Evolutionary conservation across 768 basidiomycete species (phyloP), one percentile per base, ranked within the genome.

Genomic region (Russula sp.): DNA sequence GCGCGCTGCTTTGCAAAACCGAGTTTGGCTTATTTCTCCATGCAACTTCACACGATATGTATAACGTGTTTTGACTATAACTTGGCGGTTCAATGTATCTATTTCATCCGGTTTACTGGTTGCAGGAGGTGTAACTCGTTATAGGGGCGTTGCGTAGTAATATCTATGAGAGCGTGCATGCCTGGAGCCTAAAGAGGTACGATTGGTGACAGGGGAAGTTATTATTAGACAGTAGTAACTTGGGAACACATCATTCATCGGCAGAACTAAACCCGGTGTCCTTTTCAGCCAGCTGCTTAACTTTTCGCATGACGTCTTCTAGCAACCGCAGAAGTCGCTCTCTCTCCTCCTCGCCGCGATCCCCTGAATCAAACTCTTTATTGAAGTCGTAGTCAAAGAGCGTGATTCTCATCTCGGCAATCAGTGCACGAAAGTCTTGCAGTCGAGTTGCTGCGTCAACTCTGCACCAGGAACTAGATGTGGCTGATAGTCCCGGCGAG

Each of bases 241-340:
- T 45, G 32, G 32, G 42, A 53, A 52, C 32, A 57, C 18, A 2
- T 27, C 22, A 27, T 27, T 27, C 22, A 27, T 27, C 16, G 27
- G 39, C 7, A 39, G 6, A 16, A 37, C 7, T 18, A 6, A 49
- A 9, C 27, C 18, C 40, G 32, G 47, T 4, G 27, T 63, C 58
- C 20, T 48, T 32, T 6, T 55, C 27, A 7, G 31, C 40, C n/a
- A 59, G 58, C 39, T 8, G 27, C 32, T 39, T 18, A 53, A 64
- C 58, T 49, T 55, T 55, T 50, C n/a, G 47, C 63, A 60, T 55
- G 22, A 60, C 54, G 14, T 64, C 63, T 48, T 60, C 63, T 20
- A 64, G 53, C 34, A 64, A 55, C 57, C 58, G 54, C 18, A 64
- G 48, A 20, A 64, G 16, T 31, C 58, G 18, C 18, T 64, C 58